Base-by-base conservation (phyloP, 768 basidiomycete genomes). In the Suillus decipiens region DNA sequence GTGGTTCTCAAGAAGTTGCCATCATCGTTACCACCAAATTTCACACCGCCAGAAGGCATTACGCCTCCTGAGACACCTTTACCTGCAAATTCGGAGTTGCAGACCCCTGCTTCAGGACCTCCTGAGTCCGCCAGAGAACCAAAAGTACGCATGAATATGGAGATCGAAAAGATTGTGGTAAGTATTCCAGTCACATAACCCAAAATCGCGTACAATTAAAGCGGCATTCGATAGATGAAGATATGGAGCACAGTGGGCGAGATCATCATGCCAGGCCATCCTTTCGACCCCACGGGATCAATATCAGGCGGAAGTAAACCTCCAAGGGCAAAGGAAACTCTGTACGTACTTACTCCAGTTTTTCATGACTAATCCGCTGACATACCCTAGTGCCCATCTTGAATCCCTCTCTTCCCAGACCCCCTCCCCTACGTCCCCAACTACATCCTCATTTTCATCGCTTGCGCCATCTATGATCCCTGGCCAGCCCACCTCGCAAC, bases 181-280 rank as follows among this genome's bases (percentile, higher is more conserved):
- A 64, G 87, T 77, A 19, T 56, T 28, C n/a, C 54, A n/a, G 24
- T 19, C 24, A 2, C 5, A 14, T 17, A 51, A 2, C 53, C 24
- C 5, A 34, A 56, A 36, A 64, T 14, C 45, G 11, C 5, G 14
- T 14, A 5, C 4, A 43, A 9, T 66, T 92, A 89, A 72, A 80
- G 34, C 89, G 84, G 69, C 86, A 92, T 63, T 89, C 88, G 89
- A 63, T 57, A 93, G 92, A 71, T 81, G 33, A 90, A 86, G 69
- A 88, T 93, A 66, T 90, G 89, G 89, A 64, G 78, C 12, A 84
- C 86, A 11, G 78, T 87, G 12, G 84, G 87, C 22, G 89, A 92
- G 51, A 76, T 86, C 41, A 79, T 92, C 19, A 82, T 84, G 76
- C 84, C 86, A 19, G 84, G 84, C 15, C 77, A 84, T 67, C 67